A percentile compares a stretch with the other conserved stretches of the same genome.
Evolutionary conservation across 2,329 filamentous ascomycete genomes (phyloP).

Genomic region (Diplocarpon rosae): DNA sequence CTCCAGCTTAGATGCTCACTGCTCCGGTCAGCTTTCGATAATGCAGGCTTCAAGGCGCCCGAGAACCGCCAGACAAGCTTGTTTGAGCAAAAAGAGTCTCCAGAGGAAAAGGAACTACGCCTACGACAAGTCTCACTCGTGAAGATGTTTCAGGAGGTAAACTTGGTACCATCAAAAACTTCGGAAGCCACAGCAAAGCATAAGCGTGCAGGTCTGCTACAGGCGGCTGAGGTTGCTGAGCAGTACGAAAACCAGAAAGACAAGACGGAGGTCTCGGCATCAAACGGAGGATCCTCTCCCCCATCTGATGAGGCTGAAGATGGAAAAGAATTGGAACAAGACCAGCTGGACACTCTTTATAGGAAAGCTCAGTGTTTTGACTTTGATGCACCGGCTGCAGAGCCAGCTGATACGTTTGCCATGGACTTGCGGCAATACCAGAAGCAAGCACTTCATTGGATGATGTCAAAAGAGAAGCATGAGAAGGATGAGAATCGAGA

Average conservation of each 20-base stretch:
- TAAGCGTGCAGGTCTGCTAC: conserved; percentile 71
- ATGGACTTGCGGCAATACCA: conserved; percentile 86
- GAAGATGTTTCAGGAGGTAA: conserved; percentile 81
- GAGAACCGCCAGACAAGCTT: conserved; percentile 62
- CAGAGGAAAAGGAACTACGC: conserved; percentile 73
- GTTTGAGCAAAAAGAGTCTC: conserved; percentile 77
- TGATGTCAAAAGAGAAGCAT: conserved; percentile 86
- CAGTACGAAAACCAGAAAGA: conserved; percentile 50
- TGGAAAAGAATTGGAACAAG: conserved; percentile 83
- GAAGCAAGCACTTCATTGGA: conserved; percentile 92
- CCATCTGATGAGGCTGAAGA: conserved; percentile 57
- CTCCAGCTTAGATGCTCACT: conserved; percentile 75
- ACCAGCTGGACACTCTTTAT: conserved; percentile 88
- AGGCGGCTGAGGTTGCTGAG: conserved; percentile 82
- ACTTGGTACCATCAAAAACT: conserved; percentile 62
- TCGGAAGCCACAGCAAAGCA: conserved; percentile 67
- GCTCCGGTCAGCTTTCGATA: conserved; percentile 62
- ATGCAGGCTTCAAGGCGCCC: conserved; percentile 47
- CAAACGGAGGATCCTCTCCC: conserved; percentile 33
- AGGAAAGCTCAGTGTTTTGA: conserved; percentile 96
- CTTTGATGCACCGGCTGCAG: conserved; percentile 78
- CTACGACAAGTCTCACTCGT: conserved; percentile 80
- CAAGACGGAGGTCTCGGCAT: conserved; percentile 25
- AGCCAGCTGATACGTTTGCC: conserved; percentile 70
- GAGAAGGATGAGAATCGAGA: conserved; percentile 55